These are phyloP conservation scores for Phytopythium ostracodes DNA, from an alignment of 352 stramenopile genomes.

Conservation along the genomic window DNA sequence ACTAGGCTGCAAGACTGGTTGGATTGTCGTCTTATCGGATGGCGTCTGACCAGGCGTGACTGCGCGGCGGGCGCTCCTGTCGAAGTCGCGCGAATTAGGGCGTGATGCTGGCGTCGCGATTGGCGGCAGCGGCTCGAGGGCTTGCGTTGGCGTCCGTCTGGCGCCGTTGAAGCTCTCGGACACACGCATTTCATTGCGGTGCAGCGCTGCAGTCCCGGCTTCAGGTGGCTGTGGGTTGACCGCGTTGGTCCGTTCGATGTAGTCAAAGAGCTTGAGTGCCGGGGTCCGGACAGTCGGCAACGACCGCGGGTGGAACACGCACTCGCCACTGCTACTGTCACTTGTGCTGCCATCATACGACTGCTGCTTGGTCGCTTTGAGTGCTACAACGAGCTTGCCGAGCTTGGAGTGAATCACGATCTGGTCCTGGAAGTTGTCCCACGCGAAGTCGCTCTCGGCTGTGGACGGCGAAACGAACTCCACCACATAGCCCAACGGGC, in stretches of 20 bases:
- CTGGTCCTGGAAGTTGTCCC: constrained; percentile 68
- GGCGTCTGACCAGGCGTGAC: neutral
- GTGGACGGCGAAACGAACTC: constrained; percentile 33
- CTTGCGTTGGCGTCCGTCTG: constrained; percentile 16
- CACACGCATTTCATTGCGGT: constrained; percentile 8
- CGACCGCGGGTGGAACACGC: constrained; percentile 22
- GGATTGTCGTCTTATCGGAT: too few species aligned
- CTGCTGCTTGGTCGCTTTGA: constrained; percentile 21
- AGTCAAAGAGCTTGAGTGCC: constrained; percentile 50
- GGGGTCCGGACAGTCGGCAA: constrained; percentile 37
- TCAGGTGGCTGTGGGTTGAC: neutral
- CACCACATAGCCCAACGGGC: constrained; percentile 21
- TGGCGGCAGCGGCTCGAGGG: constrained; percentile 12
- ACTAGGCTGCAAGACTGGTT: neutral
- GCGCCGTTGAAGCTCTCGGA: constrained; percentile 32
- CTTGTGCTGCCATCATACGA: neutral
- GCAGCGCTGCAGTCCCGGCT: neutral
- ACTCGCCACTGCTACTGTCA: neutral
- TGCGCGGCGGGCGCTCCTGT: neutral
- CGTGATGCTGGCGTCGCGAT: constrained; percentile 10
- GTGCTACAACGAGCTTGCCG: constrained; percentile 33
- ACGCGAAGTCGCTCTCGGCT: constrained; percentile 43
- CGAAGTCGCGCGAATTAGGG: constrained; percentile 2
- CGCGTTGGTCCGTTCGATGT: constrained; percentile 29
- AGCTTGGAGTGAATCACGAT: constrained; percentile 57